phyloP scores from a whole-genome alignment of 1,284 basidiomycete genomes.

The Phellinidium pouzarii region DNA sequence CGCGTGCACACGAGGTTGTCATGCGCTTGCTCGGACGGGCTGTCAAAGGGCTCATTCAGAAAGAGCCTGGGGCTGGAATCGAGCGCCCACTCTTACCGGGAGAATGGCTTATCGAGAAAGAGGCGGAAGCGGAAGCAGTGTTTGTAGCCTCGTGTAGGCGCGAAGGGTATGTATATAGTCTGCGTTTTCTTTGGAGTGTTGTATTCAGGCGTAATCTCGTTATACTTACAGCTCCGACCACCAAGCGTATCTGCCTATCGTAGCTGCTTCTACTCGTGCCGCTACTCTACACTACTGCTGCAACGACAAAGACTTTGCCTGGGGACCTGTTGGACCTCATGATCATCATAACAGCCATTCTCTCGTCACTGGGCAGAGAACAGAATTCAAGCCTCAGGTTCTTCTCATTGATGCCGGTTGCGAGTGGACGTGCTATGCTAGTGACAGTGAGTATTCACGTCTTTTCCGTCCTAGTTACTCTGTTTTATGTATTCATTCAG shows the following conservation, averaged over 20 bases:
- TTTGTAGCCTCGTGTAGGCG: conserved; percentile 84
- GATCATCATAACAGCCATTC: conserved; percentile 47
- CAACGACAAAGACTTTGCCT: conserved; percentile 72
- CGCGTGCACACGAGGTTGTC: conserved; percentile 80
- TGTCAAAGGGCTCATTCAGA: conserved; percentile 49
- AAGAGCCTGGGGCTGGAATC: conserved; percentile 37
- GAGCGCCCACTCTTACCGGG: conserved; percentile 55
- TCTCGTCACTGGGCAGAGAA: conserved; percentile 30
- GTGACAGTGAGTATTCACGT: conserved; percentile 48
- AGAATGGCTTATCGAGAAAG: conserved; percentile 84
- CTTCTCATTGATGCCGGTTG: conserved; percentile 89
- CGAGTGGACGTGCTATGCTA: conserved; percentile 79
- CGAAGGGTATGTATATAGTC: conserved; percentile 54
- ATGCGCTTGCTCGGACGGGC: conserved; percentile 84
- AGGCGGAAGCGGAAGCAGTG: conserved; percentile 85
- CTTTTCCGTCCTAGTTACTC: background rate
- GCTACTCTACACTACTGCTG: conserved; percentile 89
- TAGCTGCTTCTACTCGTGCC: conserved; percentile 77
- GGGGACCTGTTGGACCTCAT: conserved; percentile 60
- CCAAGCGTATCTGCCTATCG: conserved; percentile 86
- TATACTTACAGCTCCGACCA: conserved; percentile 55
- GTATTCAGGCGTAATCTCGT: background rate
- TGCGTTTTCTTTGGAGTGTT: background rate
- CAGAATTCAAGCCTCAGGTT: conserved; percentile 62
- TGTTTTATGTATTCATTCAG: conserved; percentile 23